Conservation (phyloP, 2,329 filamentous ascomycete species). For the Alternaria panax region DNA sequence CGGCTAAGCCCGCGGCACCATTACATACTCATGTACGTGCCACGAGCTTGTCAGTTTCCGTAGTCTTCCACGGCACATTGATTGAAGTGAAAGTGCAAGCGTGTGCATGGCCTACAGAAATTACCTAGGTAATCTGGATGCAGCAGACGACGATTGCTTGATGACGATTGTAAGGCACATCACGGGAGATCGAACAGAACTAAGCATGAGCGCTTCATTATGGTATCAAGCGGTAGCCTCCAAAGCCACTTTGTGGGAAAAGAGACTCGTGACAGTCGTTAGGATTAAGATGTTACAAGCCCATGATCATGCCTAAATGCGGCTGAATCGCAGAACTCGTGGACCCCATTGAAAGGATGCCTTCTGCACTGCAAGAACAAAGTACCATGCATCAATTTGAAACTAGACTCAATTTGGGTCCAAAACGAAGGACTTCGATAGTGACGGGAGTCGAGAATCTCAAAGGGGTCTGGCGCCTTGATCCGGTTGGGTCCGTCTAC, state of each 20-base stretch:
- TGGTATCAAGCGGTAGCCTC: constrained; percentile 17
- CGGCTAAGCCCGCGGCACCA: not conserved
- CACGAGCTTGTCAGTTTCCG: not conserved
- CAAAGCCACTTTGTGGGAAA: constrained; percentile 28
- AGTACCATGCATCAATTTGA: not conserved
- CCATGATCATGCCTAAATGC: constrained; percentile 2
- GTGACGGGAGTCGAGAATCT: constrained; percentile 7
- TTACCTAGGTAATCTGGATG: not conserved
- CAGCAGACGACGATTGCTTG: not conserved
- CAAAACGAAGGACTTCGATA: not conserved
- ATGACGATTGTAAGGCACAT: not conserved
- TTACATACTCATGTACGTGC: not conserved
- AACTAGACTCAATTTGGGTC: constrained; percentile 11
- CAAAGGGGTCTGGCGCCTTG: constrained; percentile 6
- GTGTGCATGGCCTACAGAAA: not conserved
- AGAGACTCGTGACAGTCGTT: constrained; percentile 35
- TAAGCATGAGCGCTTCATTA: constrained; percentile 19
- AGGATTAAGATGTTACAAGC: constrained; percentile 14
- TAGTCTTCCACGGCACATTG: not conserved
- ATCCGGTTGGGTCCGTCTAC: constrained; percentile 54
- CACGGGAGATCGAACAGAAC: not conserved
- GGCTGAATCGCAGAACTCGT: constrained; percentile 10
- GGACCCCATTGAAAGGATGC: constrained; percentile 1
- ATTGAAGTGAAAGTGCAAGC: too few relatives aligned
- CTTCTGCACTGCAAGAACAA: not conserved